Evolutionary conservation across 495 filamentous ascomycete genomes (phyloP).

Genomic region (Podospora bellae-mahoneyi): DNA sequence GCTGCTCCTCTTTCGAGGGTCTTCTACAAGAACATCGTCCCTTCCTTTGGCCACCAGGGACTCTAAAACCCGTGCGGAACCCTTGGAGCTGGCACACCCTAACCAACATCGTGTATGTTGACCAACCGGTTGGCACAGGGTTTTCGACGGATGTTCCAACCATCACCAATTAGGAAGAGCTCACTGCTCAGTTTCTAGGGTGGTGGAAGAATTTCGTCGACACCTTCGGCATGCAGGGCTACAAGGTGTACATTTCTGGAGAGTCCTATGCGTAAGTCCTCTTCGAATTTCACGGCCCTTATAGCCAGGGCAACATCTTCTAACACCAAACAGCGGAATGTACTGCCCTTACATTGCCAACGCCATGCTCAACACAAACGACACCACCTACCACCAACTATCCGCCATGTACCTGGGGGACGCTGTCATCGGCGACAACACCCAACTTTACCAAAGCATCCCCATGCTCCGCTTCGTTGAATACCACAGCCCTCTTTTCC

Average conservation of each 20-base stretch:
- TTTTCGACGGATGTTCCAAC: conserved; percentile 60
- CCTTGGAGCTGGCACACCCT: conserved; percentile 69
- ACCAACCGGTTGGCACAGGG: conserved; percentile 76
- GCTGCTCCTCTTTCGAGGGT: conserved; percentile 66
- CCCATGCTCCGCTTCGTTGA: conserved; percentile 61
- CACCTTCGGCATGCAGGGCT: conserved; percentile 59
- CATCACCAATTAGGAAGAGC: conserved; percentile 61
- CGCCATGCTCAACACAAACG: conserved; percentile 66
- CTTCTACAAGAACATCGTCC: conserved; percentile 75
- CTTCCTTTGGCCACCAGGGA: conserved; percentile 70
- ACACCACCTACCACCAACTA: conserved; percentile 64
- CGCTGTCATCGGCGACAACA: conserved; percentile 55
- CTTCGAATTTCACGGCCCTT: neutral
- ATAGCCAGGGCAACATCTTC: neutral
- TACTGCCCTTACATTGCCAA: conserved; percentile 79
- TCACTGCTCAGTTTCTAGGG: conserved; percentile 64
- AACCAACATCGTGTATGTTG: conserved; percentile 72
- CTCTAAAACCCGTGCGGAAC: conserved; percentile 59
- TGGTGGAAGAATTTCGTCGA: conserved; percentile 70
- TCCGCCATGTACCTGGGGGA: conserved; percentile 69
- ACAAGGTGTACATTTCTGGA: conserved; percentile 65
- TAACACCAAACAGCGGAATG: conserved; percentile 42
- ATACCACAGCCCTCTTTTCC: conserved; percentile 58
- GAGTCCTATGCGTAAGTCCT: conserved; percentile 59
- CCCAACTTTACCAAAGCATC: conserved; percentile 46